Evolutionary conservation across 768 basidiomycete genomes (phyloP), one percentile per base, ranked within the genome.

Genomic region (Mrakia blollopis): DNA sequence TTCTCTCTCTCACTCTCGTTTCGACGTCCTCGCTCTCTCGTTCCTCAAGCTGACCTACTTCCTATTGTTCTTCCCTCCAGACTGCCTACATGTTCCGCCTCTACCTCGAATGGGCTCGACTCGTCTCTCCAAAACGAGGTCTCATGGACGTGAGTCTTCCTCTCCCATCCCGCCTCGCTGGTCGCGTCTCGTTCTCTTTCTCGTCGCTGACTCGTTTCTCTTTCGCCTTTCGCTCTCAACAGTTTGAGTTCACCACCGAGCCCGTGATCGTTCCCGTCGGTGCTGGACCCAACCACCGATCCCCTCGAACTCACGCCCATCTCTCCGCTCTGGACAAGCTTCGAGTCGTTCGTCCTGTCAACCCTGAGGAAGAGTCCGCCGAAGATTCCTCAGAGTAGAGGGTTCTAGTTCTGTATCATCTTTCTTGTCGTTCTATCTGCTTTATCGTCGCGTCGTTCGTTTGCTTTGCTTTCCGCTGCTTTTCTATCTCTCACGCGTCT

Each of bases 71-170:
- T 39, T 68, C 39, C 7, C 37, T 37, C 11, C 63, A 68, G 65
- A 77, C 80, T 6, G 82, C 83, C 8, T 82, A 82, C 73, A 81
- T 81, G 60, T 82, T 83, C 72, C 80, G 83, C 41, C 78, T 83
- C 57, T 83, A 83, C 73, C 80, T 83, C 41, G 83, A 83, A 62
- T 83, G 82, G 82, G 83, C 80, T 18, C 80, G 83, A 30, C 76
- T 73, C 57, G 72, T 73, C 60, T 39, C 72, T 1, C 25, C 52
- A 25, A 57, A 73, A 21, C 72, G 70, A 10, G 72, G 61, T 25
- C 65, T 68, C 35, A 68, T 68, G 65, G 65, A 68, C 25, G 47
- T 50, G 47, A 50, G 47, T 50, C 47, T 50, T 21, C 44, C 39
- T 41, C 6, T 6, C 6, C 11, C 39, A 11, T 44, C 10, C n/a